Base-by-base conservation (phyloP, 169 alveolate species). In the Cryptosporidium parvum region DNA sequence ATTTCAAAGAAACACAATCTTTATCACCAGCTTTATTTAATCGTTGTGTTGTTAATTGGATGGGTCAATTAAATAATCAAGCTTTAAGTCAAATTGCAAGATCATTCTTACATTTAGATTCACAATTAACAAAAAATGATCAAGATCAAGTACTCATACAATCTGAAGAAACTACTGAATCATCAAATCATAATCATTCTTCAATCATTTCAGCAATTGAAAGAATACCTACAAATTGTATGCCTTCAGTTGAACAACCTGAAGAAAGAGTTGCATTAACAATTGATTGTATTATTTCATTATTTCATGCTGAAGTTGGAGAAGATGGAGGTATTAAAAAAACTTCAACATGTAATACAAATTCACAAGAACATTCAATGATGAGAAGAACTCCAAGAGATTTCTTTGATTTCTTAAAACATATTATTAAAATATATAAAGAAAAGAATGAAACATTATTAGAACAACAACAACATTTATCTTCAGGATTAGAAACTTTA, bases 31-130 rank as follows among this genome's bases (percentile, higher is more conserved):
- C 99, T 18, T 91, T 97, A 72, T 98, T 97, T 93, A 98, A 98
- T 91, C 95, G 99, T 71, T 98, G 99, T 87, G 99, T 98, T 62
- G 97, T 98, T 75, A 99, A 98, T 93, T 98, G 99, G 99, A 97
- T 98, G 89, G 99, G 99, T 3, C 99, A 97, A 91, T 97, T 99
- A 99, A 93, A 97, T 16, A 95, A 95, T 58, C 97, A 96, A 48
- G 99, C 99, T 9, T 93, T 97, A 75, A 93, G 94, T 86, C 97
- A 97, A 92, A 99, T 98, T 56, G 99, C 99, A 29, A 94, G 96
- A 58, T 97, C 96, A 85, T 96, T 97, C 85, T 92, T 70, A 68
- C 58, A n/a, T 35, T 73, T 53, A 26, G 71, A 29, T 16, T 31
- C 56, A 1, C 31, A 51, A 6, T 33, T 0, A 0, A 42, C 16